Evolutionary conservation across 1,139 yeast genomes (phyloP).

Genomic region (Kazachstania sp.): DNA sequence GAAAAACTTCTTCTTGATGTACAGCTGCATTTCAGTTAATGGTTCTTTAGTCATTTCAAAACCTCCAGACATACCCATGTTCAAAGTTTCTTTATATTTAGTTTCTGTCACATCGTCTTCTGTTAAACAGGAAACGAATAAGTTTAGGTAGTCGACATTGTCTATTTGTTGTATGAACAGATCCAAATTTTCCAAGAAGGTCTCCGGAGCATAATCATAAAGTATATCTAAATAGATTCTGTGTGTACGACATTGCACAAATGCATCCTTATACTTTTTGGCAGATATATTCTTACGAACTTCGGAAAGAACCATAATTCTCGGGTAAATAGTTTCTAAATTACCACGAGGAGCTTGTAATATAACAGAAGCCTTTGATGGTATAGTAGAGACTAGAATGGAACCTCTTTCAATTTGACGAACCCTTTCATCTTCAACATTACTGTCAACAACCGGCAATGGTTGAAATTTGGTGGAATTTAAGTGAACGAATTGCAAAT

Average conservation of each 20-base stretch:
- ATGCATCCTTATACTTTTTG: conserved; percentile 59
- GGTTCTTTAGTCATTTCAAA: conserved; percentile 29
- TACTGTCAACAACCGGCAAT: conserved; percentile 32
- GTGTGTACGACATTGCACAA: conserved; percentile 77
- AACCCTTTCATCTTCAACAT: conserved; percentile 62
- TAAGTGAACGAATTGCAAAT: conserved; percentile 74
- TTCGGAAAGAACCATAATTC: conserved; percentile 82
- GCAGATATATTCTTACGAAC: conserved; percentile 62
- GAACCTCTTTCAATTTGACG: conserved; percentile 92
- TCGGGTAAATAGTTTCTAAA: conserved; percentile 84
- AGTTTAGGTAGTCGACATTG: conserved; percentile 68
- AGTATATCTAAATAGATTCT: conserved; percentile 84
- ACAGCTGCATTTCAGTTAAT: conserved; percentile 31
- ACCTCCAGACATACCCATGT: conserved; percentile 26
- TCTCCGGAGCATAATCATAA: conserved; percentile 74
- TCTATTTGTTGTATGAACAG: conserved; percentile 64
- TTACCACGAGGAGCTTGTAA: conserved; percentile 96
- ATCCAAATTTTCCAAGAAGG: conserved; percentile 56
- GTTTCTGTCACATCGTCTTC: conserved; percentile 82
- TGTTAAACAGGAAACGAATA: conserved; percentile 76
- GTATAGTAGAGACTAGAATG: conserved; percentile 66
- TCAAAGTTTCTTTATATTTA: conserved; percentile 70
- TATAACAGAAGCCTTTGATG: conserved; percentile 73
- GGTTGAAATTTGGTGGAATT: conserved; percentile 35
- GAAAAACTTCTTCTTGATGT: conserved; percentile 33